These are phyloP conservation scores for Corylus avellana DNA, from an alignment of 306 rosid species.

Conservation along the genomic window DNA sequence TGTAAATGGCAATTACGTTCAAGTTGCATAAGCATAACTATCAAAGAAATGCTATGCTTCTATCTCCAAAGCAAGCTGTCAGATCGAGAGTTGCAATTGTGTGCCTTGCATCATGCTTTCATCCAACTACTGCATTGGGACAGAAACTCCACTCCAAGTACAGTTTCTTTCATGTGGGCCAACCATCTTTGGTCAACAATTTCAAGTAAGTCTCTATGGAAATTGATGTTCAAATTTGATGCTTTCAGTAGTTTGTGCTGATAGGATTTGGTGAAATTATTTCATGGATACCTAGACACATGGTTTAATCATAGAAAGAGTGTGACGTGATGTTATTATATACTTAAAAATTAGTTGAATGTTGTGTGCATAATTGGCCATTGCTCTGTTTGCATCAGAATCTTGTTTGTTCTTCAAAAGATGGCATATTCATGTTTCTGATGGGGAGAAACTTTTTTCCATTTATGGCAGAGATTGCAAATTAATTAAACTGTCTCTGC, in stretches of 20 bases:
- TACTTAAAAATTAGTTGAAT: background rate
- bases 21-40: conserved; percentile 28
- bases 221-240: conserved; percentile 4
- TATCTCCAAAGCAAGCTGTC: conserved; percentile 20
- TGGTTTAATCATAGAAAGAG: background rate
- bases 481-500: background rate
- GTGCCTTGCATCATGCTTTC: conserved; percentile 34
- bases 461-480: background rate
- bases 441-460: background rate
- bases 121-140: conserved; percentile 26
- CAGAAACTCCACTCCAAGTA: conserved; percentile 34
- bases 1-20: conserved; percentile 37
- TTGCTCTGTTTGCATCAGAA: background rate
- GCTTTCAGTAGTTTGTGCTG: background rate
- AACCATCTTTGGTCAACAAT: conserved; percentile 39
- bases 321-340: background rate
- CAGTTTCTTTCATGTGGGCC: conserved; percentile 35
- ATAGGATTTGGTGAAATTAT: background rate
- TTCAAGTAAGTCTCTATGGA: conserved; percentile 54
- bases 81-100: conserved; percentile 33
- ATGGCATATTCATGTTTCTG: background rate
- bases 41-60: conserved; percentile 36
- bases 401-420: background rate
- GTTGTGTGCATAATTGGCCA: background rate
- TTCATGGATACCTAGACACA: background rate